Evolutionary conservation across 2,329 filamentous ascomycete genomes (phyloP).

Genomic region (Cordyceps farinosa): DNA sequence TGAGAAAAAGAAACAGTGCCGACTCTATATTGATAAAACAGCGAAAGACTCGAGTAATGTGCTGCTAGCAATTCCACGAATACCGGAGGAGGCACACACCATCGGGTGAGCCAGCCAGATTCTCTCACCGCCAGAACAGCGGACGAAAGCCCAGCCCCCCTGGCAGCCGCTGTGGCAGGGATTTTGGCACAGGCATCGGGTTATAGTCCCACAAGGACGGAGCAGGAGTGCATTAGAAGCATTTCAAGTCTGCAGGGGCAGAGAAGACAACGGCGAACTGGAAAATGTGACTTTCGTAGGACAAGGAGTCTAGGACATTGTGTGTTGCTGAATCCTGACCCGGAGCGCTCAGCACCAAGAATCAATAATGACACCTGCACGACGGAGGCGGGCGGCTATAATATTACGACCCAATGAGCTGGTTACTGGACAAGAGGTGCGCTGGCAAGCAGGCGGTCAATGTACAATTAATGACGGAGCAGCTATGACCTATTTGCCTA

Average conservation of each 20-base stretch:
- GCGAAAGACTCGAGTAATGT: too few species aligned
- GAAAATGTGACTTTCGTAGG: background rate
- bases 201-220: background rate
- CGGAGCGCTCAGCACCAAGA: background rate
- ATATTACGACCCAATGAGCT: too few species aligned
- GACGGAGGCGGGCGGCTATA: too few species aligned
- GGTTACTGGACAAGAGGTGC: too few species aligned
- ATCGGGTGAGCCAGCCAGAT: background rate
- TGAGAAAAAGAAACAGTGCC: too few species aligned
- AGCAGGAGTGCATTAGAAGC: slow-evolving; percentile 5
- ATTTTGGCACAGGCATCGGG: background rate
- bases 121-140: slow-evolving; percentile 10
- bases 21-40: too few species aligned
- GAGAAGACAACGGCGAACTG: background rate
- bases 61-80: background rate
- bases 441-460: too few species aligned
- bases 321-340: background rate
- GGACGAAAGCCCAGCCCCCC: background rate
- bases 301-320: too few species aligned
- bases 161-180: background rate
- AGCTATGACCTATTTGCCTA: too few species aligned
- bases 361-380: too few species aligned
- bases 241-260: background rate
- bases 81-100: background rate
- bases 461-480: too few species aligned